Conservation (phyloP, 306 rosid genomes). For the Quillaja saponaria region DNA sequence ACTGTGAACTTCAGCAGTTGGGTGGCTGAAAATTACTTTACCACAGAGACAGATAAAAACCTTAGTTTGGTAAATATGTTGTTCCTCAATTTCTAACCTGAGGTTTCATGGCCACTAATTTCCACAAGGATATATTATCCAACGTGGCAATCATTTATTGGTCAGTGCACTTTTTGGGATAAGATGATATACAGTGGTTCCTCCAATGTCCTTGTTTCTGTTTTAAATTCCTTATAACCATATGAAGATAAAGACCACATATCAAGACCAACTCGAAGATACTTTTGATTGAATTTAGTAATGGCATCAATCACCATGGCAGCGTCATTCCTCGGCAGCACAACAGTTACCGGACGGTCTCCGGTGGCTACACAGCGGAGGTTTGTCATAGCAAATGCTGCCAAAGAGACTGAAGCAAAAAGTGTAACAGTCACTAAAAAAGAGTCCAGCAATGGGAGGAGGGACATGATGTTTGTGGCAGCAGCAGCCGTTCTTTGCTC, state of each 20-base stretch:
- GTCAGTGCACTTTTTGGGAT: conserved; percentile 29
- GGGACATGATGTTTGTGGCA: conserved; percentile 40
- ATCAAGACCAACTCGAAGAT: not conserved
- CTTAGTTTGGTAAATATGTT: conserved; percentile 10
- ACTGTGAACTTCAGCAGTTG: conserved; percentile 1
- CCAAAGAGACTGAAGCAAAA: conserved; percentile 28
- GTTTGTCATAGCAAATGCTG: conserved; percentile 26
- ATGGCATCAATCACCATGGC: conserved; percentile 55
- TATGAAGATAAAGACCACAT: not conserved
- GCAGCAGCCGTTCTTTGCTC: conserved; percentile 44
- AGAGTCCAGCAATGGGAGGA: conserved; percentile 39
- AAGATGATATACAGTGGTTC: conserved; percentile 36
- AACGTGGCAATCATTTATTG: conserved; percentile 35
- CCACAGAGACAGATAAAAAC: conserved; percentile 13
- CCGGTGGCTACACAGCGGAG: conserved; percentile 1
- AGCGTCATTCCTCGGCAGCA: conserved; percentile 35
- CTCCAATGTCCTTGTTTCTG: conserved; percentile 1
- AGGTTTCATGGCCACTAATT: conserved; percentile 14
- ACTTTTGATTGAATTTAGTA: not conserved
- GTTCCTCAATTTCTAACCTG: conserved; percentile 5
- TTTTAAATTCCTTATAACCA: conserved; percentile 7
- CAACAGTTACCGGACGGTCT: conserved; percentile 15
- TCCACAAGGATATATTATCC: conserved; percentile 20
- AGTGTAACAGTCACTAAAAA: conserved; percentile 22
- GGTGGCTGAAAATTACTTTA: conserved; percentile 18